These are phyloP conservation scores for Nepenthes alata DNA, from an alignment of 179 eudicot species.

Conservation along the genomic window DNA sequence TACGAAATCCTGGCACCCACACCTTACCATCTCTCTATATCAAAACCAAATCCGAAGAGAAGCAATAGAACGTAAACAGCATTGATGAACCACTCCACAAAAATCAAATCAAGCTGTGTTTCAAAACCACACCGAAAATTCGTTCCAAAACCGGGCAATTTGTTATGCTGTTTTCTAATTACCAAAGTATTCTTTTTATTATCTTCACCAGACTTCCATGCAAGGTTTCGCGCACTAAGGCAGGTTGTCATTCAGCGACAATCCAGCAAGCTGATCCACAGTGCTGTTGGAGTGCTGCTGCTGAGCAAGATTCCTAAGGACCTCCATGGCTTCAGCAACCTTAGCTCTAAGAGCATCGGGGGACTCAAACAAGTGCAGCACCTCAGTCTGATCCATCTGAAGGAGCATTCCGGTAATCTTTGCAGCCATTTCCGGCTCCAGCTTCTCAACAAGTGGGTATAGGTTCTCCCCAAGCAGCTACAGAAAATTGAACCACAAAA, in stretches of 20 bases:
- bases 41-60: too few relatives aligned
- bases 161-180: too few relatives aligned
- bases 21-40: too few relatives aligned
- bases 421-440: conserved; percentile 49
- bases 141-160: too few relatives aligned
- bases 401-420: conserved; percentile 68
- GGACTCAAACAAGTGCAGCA: conserved; percentile 51
- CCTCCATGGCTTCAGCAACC: conserved; percentile 65
- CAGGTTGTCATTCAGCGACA: conserved; percentile 30
- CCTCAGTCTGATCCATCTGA: conserved; percentile 64
- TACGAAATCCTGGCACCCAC: too few relatives aligned
- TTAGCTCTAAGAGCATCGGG: conserved; percentile 52
- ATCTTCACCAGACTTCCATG: too few relatives aligned
- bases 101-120: too few relatives aligned
- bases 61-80: too few relatives aligned
- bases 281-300: conserved; percentile 28
- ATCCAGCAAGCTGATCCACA: conserved; percentile 38
- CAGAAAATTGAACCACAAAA: not conserved
- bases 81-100: too few relatives aligned
- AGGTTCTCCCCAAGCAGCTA: conserved; percentile 59
- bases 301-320: conserved; percentile 43
- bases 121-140: too few relatives aligned
- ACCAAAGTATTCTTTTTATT: too few relatives aligned
- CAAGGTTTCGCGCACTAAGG: not conserved
- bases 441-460: conserved; percentile 50